These are phyloP conservation scores for Fonsecaea multimorphosa DNA, from an alignment of 2,329 filamentous ascomycete species.

Conservation along the genomic window DNA sequence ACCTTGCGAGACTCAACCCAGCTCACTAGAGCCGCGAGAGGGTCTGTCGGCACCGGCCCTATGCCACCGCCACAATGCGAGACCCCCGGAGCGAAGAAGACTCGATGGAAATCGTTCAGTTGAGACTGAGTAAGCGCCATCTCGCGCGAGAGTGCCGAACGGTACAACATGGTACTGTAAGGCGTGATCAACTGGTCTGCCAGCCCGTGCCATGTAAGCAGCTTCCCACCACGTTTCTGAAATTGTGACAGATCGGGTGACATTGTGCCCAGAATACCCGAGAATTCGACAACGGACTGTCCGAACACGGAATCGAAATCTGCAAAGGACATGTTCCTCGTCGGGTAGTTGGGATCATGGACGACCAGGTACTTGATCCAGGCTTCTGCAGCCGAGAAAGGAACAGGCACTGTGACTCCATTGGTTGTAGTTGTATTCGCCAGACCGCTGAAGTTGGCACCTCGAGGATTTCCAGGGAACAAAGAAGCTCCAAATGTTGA, in stretches of 20 bases:
- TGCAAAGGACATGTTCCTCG: slow-evolving; percentile 43
- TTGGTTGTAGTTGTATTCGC: slow-evolving; percentile 11
- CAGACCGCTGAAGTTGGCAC: slow-evolving; percentile 16
- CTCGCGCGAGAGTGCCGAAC: slow-evolving; percentile 32
- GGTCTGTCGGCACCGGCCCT: slow-evolving; percentile 22
- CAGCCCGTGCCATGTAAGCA: slow-evolving; percentile 54
- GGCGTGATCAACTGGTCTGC: slow-evolving; percentile 49
- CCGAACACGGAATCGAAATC: slow-evolving; percentile 41
- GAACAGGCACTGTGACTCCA: slow-evolving; percentile 8
- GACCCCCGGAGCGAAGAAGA: slow-evolving; percentile 30
- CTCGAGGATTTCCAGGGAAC: slow-evolving; percentile 21
- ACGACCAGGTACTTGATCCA: slow-evolving; percentile 48
- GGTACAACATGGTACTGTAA: slow-evolving; percentile 48
- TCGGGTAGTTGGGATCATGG: slow-evolving; percentile 43
- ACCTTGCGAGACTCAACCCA: slow-evolving; percentile 20
- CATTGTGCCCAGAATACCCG: slow-evolving; percentile 43
- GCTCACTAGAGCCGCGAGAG: slow-evolving; percentile 18
- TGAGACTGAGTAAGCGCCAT: slow-evolving; percentile 17
- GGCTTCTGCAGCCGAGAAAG: slow-evolving; percentile 15
- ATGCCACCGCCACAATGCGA: slow-evolving; percentile 27
- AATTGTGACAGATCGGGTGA: slow-evolving; percentile 50
- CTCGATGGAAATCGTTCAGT: slow-evolving; percentile 28
- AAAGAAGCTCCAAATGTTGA: slow-evolving; percentile 11
- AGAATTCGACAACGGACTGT: slow-evolving; percentile 42
- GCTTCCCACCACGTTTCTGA: slow-evolving; percentile 47